Conservation (phyloP, 305 asterid genomes). For the Fraxinus sp. region DNA sequence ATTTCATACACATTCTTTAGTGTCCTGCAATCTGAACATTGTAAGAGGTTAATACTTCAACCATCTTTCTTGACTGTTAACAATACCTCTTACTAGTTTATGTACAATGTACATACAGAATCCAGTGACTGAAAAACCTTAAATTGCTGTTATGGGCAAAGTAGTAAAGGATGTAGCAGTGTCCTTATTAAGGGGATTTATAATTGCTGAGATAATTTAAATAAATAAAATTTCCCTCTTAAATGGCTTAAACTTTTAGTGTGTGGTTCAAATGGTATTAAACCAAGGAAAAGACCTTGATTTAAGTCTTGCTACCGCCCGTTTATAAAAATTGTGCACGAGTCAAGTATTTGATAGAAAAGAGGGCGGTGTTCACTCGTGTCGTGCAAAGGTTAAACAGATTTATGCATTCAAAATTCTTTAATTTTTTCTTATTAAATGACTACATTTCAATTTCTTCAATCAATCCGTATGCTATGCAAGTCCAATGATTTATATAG, state of each 20-base stretch:
- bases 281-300: neutral
- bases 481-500: neutral
- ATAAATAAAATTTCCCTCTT: neutral
- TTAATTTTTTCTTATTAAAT: neutral
- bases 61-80: neutral
- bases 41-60: neutral
- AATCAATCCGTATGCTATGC: constrained; percentile 1
- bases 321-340: neutral
- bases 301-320: neutral
- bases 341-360: neutral
- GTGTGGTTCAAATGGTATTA: neutral
- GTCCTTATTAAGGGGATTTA: neutral
- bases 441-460: neutral
- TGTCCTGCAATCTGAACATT: neutral
- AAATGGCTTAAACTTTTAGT: neutral
- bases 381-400: neutral
- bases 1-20: neutral
- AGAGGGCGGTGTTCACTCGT: neutral
- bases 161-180: neutral
- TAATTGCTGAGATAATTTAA: neutral
- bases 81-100: neutral
- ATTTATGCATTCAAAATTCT: neutral
- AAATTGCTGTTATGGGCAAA: neutral
- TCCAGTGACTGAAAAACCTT: neutral
- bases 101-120: neutral